Base-by-base conservation (phyloP, 2,329 filamentous ascomycete species). In the Fusarium paranaense region DNA sequence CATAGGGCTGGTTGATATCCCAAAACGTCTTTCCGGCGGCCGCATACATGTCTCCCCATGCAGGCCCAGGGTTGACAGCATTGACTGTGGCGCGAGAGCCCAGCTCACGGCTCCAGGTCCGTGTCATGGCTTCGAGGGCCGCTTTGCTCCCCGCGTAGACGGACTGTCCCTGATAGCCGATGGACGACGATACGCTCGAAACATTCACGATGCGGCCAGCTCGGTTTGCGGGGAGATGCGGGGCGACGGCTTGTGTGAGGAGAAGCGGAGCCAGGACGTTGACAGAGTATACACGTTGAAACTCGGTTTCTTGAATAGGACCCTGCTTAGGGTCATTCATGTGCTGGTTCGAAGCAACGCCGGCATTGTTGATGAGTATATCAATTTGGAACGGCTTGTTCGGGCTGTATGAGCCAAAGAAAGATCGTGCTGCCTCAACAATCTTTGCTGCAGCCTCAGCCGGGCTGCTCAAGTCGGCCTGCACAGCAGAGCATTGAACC, bases 291-390 rank as follows among this genome's bases (percentile, higher is more conserved):
- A 93, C 91, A 76, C 88, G 85, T 50, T 91, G 87, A 84, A 95
- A 97, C 78, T 95, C 89, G 14, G 87, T 86, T 7, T 87, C 80
- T 5, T 88, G 89, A 71, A 94, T 89, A 35, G 82, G 84, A 20
- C 82, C 82, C 64, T 86, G 82, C 25, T 90, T 81, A 8, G 81
- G 67, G 32, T 93, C 89, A 60, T 90, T 87, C 27, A 93, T 84
- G 30, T 85, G 81, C 76, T 92, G 89, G 83, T 97, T 96, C 42
- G 89, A 84, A 35, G 90, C 86, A 8, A 91, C 85, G 63, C 94
- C 95, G 33, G 95, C 95, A 82, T 97, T 97, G 88, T 97, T 97
- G 86, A 97, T 86, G 62, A 97, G 86, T 70, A 97, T 94, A 83
- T 97, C 94, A 78, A 97, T 88, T 78, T 80, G 78, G 68, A 83